Conservation (phyloP, 2,329 filamentous ascomycete species). For the Exophiala phaeomuriformis region DNA sequence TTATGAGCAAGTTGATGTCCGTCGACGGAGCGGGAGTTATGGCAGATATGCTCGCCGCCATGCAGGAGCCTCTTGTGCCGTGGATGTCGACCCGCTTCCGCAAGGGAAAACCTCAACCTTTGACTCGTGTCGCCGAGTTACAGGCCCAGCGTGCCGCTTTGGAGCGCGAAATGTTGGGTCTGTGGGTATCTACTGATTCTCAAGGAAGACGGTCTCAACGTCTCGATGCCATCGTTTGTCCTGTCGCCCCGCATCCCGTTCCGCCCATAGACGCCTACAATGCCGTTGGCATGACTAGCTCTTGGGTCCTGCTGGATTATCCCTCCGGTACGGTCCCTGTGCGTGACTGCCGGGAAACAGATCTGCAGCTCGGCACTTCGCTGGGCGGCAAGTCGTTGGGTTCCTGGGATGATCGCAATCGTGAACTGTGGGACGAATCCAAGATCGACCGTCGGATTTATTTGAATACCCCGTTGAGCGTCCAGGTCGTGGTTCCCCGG, state of each 20-base stretch:
- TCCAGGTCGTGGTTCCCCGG: slow-evolving; percentile 52
- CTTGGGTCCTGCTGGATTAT: slow-evolving; percentile 57
- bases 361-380: slow-evolving; percentile 45
- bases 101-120: slow-evolving; percentile 41
- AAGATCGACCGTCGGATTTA: slow-evolving; percentile 49
- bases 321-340: slow-evolving; percentile 53
- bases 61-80: slow-evolving; percentile 51
- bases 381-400: slow-evolving; percentile 39
- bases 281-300: slow-evolving; percentile 54
- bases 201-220: slow-evolving; percentile 34
- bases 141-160: slow-evolving; percentile 48
- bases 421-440: slow-evolving; percentile 49
- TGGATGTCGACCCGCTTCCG: slow-evolving; percentile 51
- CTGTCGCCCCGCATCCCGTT: slow-evolving; percentile 57
- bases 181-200: slow-evolving; percentile 43
- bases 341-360: slow-evolving; percentile 41
- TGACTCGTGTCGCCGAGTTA: slow-evolving; percentile 46
- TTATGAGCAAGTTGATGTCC: slow-evolving; percentile 53
- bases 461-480: slow-evolving; percentile 47
- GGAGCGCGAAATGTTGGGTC: slow-evolving; percentile 48
- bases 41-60: slow-evolving; percentile 51
- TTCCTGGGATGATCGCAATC: slow-evolving; percentile 55
- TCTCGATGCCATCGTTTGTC: slow-evolving; percentile 57
- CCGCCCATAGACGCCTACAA: slow-evolving; percentile 57
- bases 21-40: slow-evolving; percentile 51